Evolutionary conservation across 2,329 filamentous ascomycete genomes (phyloP), one percentile per base, ranked within the genome.

Genomic region (Colletotrichum lentis): DNA sequence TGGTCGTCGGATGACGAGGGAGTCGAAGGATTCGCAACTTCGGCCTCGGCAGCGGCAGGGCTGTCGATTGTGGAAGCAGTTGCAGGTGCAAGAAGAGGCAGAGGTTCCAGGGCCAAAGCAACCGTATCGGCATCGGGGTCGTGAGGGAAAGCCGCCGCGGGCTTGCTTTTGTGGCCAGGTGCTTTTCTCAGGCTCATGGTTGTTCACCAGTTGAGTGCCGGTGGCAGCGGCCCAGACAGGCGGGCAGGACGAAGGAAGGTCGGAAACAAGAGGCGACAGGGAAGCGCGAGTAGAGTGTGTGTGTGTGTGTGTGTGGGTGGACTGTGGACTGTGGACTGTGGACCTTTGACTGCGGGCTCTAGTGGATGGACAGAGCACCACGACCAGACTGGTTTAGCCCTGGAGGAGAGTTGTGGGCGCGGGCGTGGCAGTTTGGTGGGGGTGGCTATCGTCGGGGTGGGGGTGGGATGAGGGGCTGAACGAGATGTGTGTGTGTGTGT

Each of bases 91-190:
- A 27, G 20, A 50, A 65, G 54, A 59, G 65, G 65, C 20, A 69
- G 16, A 52, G 63, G 50, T 53, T 66, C 54, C 16, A 69, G 52
- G 37, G 65, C 54, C 61, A 68, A 50, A 59, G 65, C 61, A 55
- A 64, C 61, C 35, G 62, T 66, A 57, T 66, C 63, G 56, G 66
- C 50, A 39, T 67, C 66, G 31, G 63, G 62, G 46, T 69, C 66
- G 35, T 44, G 49, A 56, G 49, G 62, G 31, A 69, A 66, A 20
- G 56, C 37, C 46, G 66, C 56, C 43, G 37, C 37, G 5, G 57
- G 56, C 35, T 69, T 69, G 66, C 63, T 69, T 62, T 69, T 69
- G 62, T 57, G 56, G 63, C 66, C 66, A 52, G 66, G n/a, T 20
- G 66, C 47, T 47, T 54, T 68, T 65, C 61, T 65, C 22, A 65